Evolutionary conservation across 371 early-diverging fungal genomes (phyloP).

Genomic region (Ordospora pajunii): DNA sequence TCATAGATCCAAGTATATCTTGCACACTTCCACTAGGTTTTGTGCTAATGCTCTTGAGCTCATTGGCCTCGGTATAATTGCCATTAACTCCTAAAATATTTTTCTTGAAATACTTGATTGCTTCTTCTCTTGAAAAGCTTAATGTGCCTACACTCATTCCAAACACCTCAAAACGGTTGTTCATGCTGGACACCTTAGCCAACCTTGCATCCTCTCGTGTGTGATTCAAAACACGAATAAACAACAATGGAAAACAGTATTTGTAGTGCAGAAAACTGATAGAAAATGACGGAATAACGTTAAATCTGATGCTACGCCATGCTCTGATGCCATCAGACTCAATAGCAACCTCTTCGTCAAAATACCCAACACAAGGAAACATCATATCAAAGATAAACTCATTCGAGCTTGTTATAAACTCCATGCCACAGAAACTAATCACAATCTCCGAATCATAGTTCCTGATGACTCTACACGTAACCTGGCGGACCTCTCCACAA

Average conservation of each 20-base stretch:
- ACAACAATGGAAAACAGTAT: background rate
- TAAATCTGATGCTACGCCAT: background rate
- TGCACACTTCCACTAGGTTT: background rate
- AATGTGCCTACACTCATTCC: background rate
- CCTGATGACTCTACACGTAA: background rate
- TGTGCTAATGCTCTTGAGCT: background rate
- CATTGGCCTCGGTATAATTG: background rate
- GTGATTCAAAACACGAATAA: background rate
- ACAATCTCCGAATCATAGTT: background rate
- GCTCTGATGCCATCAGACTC: background rate
- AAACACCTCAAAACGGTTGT: background rate
- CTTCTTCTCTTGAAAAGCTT: background rate
- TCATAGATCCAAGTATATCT: background rate
- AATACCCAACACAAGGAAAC: background rate
- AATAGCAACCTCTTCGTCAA: background rate
- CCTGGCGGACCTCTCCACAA: background rate
- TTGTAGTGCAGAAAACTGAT: background rate
- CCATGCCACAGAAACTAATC: background rate
- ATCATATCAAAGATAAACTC: background rate
- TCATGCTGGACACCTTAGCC: background rate
- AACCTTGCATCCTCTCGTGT: background rate
- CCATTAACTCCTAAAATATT: background rate
- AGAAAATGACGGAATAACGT: conserved; percentile 1
- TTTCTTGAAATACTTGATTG: background rate
- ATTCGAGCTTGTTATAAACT: background rate